Evolutionary conservation across 1,284 basidiomycete genomes (phyloP).

Genomic region (Retiboletus flavoniger): DNA sequence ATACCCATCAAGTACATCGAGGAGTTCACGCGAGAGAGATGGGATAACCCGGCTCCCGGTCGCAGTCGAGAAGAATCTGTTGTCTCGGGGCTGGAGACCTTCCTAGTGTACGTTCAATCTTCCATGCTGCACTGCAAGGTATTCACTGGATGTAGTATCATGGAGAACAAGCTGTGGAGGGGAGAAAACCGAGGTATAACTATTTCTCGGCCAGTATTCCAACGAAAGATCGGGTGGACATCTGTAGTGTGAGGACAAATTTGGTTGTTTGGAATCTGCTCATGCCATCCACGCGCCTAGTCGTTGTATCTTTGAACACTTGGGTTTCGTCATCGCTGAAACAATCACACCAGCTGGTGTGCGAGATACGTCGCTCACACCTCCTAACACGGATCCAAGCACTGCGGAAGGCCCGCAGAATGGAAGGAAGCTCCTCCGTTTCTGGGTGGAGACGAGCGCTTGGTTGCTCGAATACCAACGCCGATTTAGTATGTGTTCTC

Average conservation of each 20-base stretch:
- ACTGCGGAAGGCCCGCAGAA: slow-evolving; percentile 48
- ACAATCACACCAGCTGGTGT: slow-evolving; percentile 19
- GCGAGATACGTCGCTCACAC: slow-evolving; percentile 45
- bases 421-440: slow-evolving; percentile 62
- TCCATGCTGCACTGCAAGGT: slow-evolving; percentile 1
- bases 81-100: slow-evolving; percentile 60
- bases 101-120: slow-evolving; percentile 49
- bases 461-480: slow-evolving; percentile 62
- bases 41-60: slow-evolving; percentile 39
- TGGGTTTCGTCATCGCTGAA: slow-evolving; percentile 54
- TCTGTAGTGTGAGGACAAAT: slow-evolving; percentile 48
- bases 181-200: slow-evolving; percentile 60
- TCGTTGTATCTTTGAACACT: slow-evolving; percentile 53
- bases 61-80: slow-evolving; percentile 51
- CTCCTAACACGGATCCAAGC: slow-evolving; percentile 52
- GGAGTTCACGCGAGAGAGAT: slow-evolving; percentile 42
- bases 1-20: slow-evolving; percentile 55
- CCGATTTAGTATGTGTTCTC: slow-evolving; percentile 41
- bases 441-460: slow-evolving; percentile 72
- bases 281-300: slow-evolving; percentile 27
- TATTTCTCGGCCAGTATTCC: slow-evolving; percentile 54
- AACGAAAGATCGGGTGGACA: slow-evolving; percentile 66
- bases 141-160: slow-evolving; percentile 45
- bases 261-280: slow-evolving; percentile 12
- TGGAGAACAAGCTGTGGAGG: slow-evolving; percentile 73